These are phyloP conservation scores for Gossypium laxum DNA, from an alignment of 441 rosid genomes.

Conservation along the genomic window DNA sequence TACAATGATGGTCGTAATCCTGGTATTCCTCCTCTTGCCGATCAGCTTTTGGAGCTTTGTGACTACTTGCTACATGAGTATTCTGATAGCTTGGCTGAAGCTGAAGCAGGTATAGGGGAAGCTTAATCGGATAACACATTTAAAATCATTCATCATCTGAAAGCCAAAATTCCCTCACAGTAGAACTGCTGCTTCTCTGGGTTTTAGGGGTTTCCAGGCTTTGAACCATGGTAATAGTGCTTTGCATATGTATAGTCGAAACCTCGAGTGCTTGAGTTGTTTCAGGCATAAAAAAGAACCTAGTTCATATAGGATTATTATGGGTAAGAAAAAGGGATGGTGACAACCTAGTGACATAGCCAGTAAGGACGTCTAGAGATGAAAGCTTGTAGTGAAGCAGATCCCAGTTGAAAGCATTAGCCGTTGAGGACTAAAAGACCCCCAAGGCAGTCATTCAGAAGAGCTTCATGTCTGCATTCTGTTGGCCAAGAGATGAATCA, in stretches of 20 bases:
- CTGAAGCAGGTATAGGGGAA: constrained; percentile 60
- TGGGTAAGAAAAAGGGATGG: not conserved
- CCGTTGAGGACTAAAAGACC: not conserved
- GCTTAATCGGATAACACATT: not conserved
- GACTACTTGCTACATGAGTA: constrained; percentile 57
- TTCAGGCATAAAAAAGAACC: not conserved
- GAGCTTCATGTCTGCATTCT: not conserved
- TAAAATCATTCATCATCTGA: not conserved
- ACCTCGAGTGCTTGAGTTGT: not conserved
- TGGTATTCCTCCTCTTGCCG: constrained; percentile 88
- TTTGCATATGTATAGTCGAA: not conserved
- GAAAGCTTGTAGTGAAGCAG: not conserved
- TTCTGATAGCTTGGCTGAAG: constrained; percentile 39
- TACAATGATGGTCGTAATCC: constrained; percentile 83
- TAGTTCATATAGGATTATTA: not conserved
- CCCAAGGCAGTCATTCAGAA: not conserved
- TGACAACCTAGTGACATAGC: not conserved
- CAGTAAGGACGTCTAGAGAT: not conserved
- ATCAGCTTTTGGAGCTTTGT: constrained; percentile 85
- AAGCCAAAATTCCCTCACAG: not conserved
- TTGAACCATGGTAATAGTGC: not conserved
- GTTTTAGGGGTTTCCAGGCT: not conserved
- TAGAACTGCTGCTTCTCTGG: not conserved
- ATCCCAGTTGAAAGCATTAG: constrained; percentile 1
- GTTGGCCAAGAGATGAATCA: not conserved